Evolutionary conservation across 495 filamentous ascomycete genomes (phyloP).

Genomic region (Xylaria scruposa): DNA sequence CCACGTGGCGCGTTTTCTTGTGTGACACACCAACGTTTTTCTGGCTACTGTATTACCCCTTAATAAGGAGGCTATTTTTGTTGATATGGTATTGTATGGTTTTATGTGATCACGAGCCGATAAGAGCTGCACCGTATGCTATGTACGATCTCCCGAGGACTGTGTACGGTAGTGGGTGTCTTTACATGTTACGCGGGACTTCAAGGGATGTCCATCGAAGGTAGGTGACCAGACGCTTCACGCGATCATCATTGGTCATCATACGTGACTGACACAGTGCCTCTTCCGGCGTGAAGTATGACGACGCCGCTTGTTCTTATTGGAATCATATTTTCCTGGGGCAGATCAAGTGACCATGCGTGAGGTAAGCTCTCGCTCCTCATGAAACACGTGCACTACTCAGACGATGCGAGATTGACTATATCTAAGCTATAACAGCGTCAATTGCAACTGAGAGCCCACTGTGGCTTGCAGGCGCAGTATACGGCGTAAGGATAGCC

Average conservation of each 20-base stretch:
- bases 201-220: conserved; percentile 1
- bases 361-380: background rate
- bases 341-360: background rate
- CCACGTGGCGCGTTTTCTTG: conserved; percentile 28
- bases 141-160: background rate
- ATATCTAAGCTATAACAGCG: background rate
- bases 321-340: background rate
- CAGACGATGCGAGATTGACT: background rate
- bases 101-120: background rate
- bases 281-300: background rate
- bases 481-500: background rate
- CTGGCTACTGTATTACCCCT: background rate
- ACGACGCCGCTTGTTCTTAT: background rate
- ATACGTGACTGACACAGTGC: background rate
- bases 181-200: background rate
- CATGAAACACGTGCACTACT: background rate
- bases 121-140: background rate
- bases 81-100: background rate
- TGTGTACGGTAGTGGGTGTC: background rate
- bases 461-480: background rate
- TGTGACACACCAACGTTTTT: conserved; percentile 10
- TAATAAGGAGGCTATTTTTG: background rate
- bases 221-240: conserved; percentile 1
- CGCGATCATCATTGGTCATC: background rate
- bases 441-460: background rate